Conservation (phyloP, 1,284 basidiomycete species). For the Cutaneotrichosporon mucoides region DNA sequence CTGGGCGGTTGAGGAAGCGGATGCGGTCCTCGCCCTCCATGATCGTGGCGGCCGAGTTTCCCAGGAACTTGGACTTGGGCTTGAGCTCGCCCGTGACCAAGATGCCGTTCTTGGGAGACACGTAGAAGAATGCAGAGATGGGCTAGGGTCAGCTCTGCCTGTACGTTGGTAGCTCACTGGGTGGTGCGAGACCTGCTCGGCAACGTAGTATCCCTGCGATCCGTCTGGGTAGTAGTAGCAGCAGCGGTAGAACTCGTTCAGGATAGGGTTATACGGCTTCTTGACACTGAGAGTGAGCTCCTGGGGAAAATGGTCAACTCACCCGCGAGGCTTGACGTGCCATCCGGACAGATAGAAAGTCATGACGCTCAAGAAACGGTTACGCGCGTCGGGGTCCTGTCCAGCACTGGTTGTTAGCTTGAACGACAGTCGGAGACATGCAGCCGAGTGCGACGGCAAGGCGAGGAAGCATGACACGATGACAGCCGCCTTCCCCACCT, state of each 20-base stretch:
- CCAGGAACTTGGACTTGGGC: slow-evolving; percentile 93
- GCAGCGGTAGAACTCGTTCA: slow-evolving; percentile 98
- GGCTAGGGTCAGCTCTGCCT: slow-evolving; percentile 51
- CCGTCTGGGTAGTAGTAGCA: slow-evolving; percentile 89
- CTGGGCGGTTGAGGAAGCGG: slow-evolving; percentile 68
- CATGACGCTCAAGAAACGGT: slow-evolving; percentile 85
- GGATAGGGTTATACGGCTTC: slow-evolving; percentile 98
- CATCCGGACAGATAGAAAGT: slow-evolving; percentile 98
- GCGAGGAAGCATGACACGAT: background rate
- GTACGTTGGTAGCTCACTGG: slow-evolving; percentile 31
- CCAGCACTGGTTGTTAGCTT: slow-evolving; percentile 27
- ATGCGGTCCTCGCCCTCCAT: slow-evolving; percentile 97
- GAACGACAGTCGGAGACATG: background rate
- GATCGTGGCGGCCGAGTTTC: slow-evolving; percentile 88
- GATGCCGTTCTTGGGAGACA: slow-evolving; percentile 79
- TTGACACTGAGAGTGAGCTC: slow-evolving; percentile 60
- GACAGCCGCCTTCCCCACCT: background rate
- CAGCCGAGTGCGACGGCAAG: background rate
- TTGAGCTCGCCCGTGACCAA: slow-evolving; percentile 86
- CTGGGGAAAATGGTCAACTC: too few species aligned
- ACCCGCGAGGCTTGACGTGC: slow-evolving; percentile 98
- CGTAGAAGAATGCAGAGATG: slow-evolving; percentile 94
- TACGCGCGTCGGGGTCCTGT: slow-evolving; percentile 65
- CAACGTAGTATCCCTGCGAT: slow-evolving; percentile 90
- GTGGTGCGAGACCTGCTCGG: slow-evolving; percentile 71